Percentiles rank a stretch among this genome's conserved stretches.
Evolutionary conservation across 495 filamentous ascomycete genomes (phyloP).

Genomic region (Penicillium robsamsonii): DNA sequence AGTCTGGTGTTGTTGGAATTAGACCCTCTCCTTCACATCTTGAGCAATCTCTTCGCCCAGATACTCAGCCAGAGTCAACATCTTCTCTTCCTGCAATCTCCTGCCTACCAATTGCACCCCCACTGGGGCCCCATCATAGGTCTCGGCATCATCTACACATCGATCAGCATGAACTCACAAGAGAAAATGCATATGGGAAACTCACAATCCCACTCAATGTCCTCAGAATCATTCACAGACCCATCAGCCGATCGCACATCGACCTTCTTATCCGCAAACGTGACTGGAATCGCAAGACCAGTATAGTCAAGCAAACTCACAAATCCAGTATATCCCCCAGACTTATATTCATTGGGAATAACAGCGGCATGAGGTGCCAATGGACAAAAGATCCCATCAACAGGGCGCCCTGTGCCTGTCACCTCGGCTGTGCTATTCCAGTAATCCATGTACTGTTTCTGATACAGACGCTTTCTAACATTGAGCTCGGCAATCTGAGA

Average conservation of each 20-base stretch:
- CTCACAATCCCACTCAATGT: conserved; percentile 53
- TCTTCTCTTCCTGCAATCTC: conserved; percentile 54
- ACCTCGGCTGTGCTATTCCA: conserved; percentile 59
- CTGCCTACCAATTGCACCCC: conserved; percentile 52
- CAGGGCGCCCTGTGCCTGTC: conserved; percentile 57
- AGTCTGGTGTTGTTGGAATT: background rate
- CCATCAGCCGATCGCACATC: conserved; percentile 44
- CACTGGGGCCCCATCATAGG: conserved; percentile 55
- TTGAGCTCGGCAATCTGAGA: conserved; percentile 53
- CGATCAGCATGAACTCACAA: background rate
- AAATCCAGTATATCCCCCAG: conserved; percentile 52
- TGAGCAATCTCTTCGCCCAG: conserved; percentile 26
- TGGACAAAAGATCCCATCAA: conserved; percentile 53
- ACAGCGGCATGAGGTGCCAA: conserved; percentile 48
- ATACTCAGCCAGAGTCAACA: conserved; percentile 42
- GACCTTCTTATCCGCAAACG: conserved; percentile 50
- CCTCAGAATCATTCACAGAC: conserved; percentile 39
- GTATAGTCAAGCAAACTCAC: conserved; percentile 61
- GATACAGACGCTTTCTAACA: conserved; percentile 55
- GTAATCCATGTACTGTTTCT: conserved; percentile 66
- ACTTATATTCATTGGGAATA: conserved; percentile 43
- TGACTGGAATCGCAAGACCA: conserved; percentile 57
- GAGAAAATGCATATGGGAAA: conserved; percentile 11
- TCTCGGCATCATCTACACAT: conserved; percentile 48
- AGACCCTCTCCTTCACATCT: background rate